phyloP scores from a whole-genome alignment of 768 basidiomycete genomes.

The Boletus sp. region DNA sequence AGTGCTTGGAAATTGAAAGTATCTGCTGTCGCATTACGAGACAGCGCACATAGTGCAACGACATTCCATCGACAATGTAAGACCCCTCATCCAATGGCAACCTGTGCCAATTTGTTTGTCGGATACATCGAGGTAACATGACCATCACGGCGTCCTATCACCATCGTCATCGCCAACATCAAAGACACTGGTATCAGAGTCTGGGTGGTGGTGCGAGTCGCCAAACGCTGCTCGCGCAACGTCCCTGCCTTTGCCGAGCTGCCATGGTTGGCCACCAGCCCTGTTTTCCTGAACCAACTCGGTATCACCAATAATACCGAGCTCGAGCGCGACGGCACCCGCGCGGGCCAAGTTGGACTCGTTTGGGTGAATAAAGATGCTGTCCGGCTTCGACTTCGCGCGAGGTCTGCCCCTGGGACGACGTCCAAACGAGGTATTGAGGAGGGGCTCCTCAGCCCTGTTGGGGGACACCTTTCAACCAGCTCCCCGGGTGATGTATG shows the following conservation, averaged over 20 bases:
- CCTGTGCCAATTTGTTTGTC: not conserved
- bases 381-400: conserved; percentile 53
- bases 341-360: conserved; percentile 65
- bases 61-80: not conserved
- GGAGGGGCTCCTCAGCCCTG: conserved; percentile 26
- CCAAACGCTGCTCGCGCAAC: conserved; percentile 46
- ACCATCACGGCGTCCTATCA: conserved; percentile 1
- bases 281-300: conserved; percentile 42
- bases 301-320: conserved; percentile 49
- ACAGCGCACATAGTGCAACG: not conserved
- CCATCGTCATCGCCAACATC: conserved; percentile 17
- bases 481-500: not conserved
- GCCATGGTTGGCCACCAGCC: conserved; percentile 45
- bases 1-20: not conserved
- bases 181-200: conserved; percentile 4
- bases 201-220: conserved; percentile 6
- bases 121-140: not conserved
- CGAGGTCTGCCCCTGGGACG: conserved; percentile 33
- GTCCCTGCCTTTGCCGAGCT: conserved; percentile 48
- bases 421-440: conserved; percentile 10
- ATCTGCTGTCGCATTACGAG: not conserved
- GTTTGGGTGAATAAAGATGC: conserved; percentile 60
- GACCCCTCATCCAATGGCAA: not conserved
- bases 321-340: conserved; percentile 54
- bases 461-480: not conserved